phyloP scores from a whole-genome alignment of 139 green algal species.

The Nannochloris sp. region DNA sequence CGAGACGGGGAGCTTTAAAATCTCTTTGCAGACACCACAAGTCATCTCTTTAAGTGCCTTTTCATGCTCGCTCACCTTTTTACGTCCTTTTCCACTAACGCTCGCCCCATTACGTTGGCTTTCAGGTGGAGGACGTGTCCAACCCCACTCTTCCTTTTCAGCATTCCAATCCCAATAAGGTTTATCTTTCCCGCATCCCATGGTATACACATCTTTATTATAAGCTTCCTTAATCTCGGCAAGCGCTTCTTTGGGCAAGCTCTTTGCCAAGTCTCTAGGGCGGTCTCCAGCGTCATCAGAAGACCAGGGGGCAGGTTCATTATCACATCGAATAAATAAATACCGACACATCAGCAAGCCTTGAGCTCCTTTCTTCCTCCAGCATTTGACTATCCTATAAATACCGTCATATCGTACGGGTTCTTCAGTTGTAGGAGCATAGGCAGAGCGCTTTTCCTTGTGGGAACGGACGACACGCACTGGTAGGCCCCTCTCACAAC shows the following conservation, averaged over 20 bases:
- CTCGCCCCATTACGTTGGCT: conserved; percentile 30
- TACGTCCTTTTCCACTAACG: conserved; percentile 22
- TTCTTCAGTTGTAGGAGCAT: conserved; percentile 66
- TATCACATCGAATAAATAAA: conserved; percentile 92
- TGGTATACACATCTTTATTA: conserved; percentile 21
- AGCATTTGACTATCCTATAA: conserved; percentile 87
- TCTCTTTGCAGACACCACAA: conserved; percentile 64
- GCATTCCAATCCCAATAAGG: conserved; percentile 65
- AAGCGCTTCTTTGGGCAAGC: conserved; percentile 47
- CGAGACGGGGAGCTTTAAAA: conserved; percentile 54
- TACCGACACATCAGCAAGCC: conserved; percentile 82
- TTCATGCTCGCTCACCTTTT: conserved; percentile 55
- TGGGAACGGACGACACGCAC: conserved; percentile 83
- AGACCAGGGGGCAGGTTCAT: conserved; percentile 84
- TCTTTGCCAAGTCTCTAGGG: neutral
- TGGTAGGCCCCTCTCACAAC: conserved; percentile 76
- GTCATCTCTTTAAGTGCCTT: conserved; percentile 66
- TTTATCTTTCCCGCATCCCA: conserved; percentile 36
- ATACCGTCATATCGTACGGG: conserved; percentile 90
- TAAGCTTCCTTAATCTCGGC: conserved; percentile 60
- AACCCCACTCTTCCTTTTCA: conserved; percentile 56
- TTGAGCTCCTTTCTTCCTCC: conserved; percentile 71
- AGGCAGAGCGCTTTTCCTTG: conserved; percentile 89
- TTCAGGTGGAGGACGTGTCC: conserved; percentile 44
- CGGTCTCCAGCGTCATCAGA: conserved; percentile 24